Percentiles rank a stretch among this genome's conserved stretches.
These are phyloP conservation scores for Zea mays DNA, from an alignment of 176 grass and related monocot genomes.

Conservation along the genomic window DNA sequence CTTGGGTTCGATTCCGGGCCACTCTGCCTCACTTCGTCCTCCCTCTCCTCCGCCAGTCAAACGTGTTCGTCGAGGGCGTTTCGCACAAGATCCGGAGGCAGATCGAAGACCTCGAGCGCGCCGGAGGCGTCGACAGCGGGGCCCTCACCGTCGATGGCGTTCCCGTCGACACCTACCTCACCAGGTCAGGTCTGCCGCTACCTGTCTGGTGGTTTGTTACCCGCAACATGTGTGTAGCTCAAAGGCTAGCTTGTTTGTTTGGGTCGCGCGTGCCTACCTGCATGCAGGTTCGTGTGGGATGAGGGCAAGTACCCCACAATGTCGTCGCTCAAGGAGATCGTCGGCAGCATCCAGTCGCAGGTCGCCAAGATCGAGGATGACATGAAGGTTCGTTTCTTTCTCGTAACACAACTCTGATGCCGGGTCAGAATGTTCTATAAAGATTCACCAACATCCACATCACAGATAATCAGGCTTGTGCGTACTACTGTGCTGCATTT, in stretches of 20 bases:
- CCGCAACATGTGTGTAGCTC: background rate
- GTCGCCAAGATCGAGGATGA: constrained; percentile 98
- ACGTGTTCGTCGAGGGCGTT: constrained; percentile 81
- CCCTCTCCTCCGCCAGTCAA: constrained; percentile 53
- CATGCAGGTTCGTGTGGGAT: constrained; percentile 87
- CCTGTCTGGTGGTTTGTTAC: background rate
- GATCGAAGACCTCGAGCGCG: constrained; percentile 89
- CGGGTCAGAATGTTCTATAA: background rate
- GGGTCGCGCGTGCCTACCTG: background rate
- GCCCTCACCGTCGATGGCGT: constrained; percentile 87
- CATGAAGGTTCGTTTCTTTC: constrained; percentile 69
- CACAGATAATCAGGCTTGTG: background rate
- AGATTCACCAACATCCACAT: background rate
- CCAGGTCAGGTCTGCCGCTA: constrained; percentile 46
- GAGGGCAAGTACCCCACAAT: constrained; percentile 85
- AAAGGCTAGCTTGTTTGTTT: background rate
- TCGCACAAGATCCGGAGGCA: constrained; percentile 97
- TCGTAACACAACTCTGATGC: background rate
- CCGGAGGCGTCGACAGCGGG: constrained; percentile 51
- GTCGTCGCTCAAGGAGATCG: constrained; percentile 82
- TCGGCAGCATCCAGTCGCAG: constrained; percentile 73
- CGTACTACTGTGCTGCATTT: background rate
- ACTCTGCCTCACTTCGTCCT: background rate
- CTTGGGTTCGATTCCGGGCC: background rate
- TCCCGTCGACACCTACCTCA: constrained; percentile 89